Percentiles rank a stretch among this genome's conserved stretches.
Conservation (phyloP, 805 yeast species). For the Yarrowia sp. region DNA sequence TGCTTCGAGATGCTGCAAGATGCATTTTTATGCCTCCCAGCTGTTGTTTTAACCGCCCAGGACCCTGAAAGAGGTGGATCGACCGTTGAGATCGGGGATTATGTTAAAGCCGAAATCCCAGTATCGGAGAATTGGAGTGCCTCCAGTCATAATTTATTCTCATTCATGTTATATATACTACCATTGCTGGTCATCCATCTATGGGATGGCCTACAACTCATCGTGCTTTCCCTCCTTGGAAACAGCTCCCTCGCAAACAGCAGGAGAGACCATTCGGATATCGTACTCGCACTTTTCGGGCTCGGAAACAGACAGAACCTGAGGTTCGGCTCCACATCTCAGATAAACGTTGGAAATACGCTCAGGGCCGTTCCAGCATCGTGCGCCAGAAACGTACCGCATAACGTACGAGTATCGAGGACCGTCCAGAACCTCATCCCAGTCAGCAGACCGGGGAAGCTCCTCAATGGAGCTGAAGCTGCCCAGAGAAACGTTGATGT, state of each 20-base stretch:
- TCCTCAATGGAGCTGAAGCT: slow-evolving; percentile 33
- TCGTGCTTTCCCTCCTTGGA: slow-evolving; percentile 24
- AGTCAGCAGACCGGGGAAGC: neutral
- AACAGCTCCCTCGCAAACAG: slow-evolving; percentile 31
- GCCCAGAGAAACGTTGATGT: slow-evolving; percentile 54
- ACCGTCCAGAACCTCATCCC: slow-evolving; percentile 32
- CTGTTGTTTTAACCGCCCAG: neutral
- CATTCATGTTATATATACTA: neutral
- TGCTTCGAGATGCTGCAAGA: neutral
- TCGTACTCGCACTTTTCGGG: slow-evolving; percentile 83
- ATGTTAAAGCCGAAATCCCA: too few species aligned
- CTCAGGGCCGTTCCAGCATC: slow-evolving; percentile 93
- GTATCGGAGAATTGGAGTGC: too few species aligned
- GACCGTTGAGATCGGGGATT: too few species aligned
- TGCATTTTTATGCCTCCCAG: neutral
- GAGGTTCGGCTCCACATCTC: slow-evolving; percentile 60
- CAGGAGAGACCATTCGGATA: slow-evolving; percentile 42
- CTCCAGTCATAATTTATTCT: too few species aligned
- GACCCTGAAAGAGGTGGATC: too few species aligned
- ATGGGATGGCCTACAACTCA: neutral
- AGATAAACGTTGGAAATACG: slow-evolving; percentile 65
- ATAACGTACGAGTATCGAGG: slow-evolving; percentile 34
- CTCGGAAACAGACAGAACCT: slow-evolving; percentile 68
- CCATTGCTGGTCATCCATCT: neutral
- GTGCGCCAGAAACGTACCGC: slow-evolving; percentile 59